These are phyloP conservation scores for Tetrahymena elliotti DNA, from an alignment of 73 alveolate species.

Conservation along the genomic window DNA sequence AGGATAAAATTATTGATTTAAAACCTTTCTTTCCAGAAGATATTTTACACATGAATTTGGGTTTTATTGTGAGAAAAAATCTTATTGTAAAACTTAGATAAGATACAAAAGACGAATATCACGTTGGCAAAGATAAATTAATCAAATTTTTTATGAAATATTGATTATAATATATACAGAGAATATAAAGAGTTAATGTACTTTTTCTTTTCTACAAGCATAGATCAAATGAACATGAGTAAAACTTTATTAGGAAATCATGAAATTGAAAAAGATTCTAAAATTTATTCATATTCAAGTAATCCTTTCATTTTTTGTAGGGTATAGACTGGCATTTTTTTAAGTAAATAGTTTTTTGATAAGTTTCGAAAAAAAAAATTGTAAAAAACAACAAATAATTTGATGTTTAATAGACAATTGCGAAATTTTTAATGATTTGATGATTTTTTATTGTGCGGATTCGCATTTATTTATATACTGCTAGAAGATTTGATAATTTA, in stretches of 20 bases:
- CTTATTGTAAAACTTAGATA: not conserved
- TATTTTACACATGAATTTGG: not conserved
- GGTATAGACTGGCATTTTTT: not conserved
- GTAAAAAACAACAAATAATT: not conserved
- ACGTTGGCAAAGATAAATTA: not conserved
- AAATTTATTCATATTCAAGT: not conserved
- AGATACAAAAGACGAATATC: not conserved
- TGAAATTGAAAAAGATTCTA: not conserved
- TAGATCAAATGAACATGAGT: not conserved
- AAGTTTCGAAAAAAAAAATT: not conserved
- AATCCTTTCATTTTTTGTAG: not conserved
- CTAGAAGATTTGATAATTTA: not conserved
- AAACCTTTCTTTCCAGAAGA: not conserved
- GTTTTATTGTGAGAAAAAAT: not conserved
- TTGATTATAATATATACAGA: no score
- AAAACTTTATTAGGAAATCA: no score
- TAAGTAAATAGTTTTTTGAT: not conserved
- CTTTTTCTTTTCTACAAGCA: not conserved
- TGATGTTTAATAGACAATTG: not conserved
- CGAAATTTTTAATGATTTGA: not conserved
- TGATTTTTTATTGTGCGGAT: not conserved
- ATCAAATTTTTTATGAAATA: not conserved
- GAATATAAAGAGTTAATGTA: not conserved
- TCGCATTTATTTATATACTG: not conserved
- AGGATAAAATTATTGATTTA: not conserved